Evolutionary conservation across 345 rosid genomes (phyloP).

Genomic region (Gossypium australe): DNA sequence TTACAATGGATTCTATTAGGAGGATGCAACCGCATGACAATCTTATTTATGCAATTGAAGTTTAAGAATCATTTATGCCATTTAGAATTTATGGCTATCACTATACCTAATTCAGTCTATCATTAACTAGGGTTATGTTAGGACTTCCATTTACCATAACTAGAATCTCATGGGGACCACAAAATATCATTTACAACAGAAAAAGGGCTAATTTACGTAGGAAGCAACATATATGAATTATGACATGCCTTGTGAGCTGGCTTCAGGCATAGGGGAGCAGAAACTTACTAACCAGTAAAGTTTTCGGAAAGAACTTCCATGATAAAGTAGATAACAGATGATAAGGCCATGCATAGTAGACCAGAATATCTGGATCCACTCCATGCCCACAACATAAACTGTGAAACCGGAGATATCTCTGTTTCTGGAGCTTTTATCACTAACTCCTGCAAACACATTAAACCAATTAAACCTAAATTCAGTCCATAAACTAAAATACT

Average conservation of each 20-base stretch:
- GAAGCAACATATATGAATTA: too few relatives aligned
- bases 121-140: too few relatives aligned
- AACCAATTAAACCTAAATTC: background rate
- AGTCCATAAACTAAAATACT: background rate
- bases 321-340: conserved; percentile 59
- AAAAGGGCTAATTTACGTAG: too few relatives aligned
- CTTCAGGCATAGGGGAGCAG: background rate
- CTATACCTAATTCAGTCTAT: too few relatives aligned
- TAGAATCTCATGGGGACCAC: too few relatives aligned
- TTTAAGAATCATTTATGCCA: too few relatives aligned
- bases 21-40: too few relatives aligned
- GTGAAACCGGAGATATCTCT: conserved; percentile 45
- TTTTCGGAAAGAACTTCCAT: conserved; percentile 66
- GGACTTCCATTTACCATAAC: too few relatives aligned
- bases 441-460: conserved; percentile 48
- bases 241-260: background rate
- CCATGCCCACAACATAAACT: conserved; percentile 65
- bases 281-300: conserved; percentile 49
- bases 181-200: too few relatives aligned
- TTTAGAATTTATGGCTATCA: too few relatives aligned
- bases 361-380: conserved; percentile 90
- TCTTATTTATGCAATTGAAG: too few relatives aligned
- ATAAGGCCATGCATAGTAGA: conserved; percentile 57
- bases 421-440: conserved; percentile 40
- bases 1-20: too few relatives aligned